A percentile compares a stretch with the other conserved stretches of the same genome.
Conservation (phyloP, 306 rosid species). For the Quercus agrifolia region DNA sequence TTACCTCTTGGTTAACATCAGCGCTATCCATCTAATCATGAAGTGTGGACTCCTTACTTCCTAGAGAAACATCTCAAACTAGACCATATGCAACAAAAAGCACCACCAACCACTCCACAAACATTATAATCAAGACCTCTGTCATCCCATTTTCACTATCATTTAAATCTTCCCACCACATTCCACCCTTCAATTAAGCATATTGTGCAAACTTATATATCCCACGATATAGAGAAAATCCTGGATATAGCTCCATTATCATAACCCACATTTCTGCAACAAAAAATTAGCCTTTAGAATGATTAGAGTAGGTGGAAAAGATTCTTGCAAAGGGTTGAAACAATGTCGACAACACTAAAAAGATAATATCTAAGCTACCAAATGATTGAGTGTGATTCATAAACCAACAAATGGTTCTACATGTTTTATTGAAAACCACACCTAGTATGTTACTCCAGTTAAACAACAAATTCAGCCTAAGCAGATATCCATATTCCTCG, state of each 20-base stretch:
- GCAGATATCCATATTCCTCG: no score
- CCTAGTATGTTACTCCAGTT: no score
- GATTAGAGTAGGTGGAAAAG: neutral
- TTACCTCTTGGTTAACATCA: conserved; percentile 80
- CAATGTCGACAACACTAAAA: no score
- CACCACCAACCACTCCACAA: conserved; percentile 62
- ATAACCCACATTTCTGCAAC: conserved; percentile 56
- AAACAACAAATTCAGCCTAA: no score
- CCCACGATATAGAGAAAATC: conserved; percentile 75
- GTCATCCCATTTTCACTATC: conserved; percentile 62
- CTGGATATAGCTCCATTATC: conserved; percentile 69
- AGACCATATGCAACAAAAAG: conserved; percentile 57
- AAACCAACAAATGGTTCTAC: no score
- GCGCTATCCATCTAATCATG: conserved; percentile 55
- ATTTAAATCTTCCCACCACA: conserved; percentile 69
- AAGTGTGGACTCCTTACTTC: conserved; percentile 63
- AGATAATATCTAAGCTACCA: no score
- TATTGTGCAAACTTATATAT: conserved; percentile 61
- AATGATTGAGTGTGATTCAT: no score
- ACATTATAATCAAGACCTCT: conserved; percentile 59
- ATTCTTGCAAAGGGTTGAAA: neutral
- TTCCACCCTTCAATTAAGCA: conserved; percentile 54
- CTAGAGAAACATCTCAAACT: conserved; percentile 56
- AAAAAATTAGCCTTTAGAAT: neutral
- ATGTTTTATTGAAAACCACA: no score